Conservation (phyloP, 176 grass and related monocot species). For the Rhipidocladum racemiflorum region DNA sequence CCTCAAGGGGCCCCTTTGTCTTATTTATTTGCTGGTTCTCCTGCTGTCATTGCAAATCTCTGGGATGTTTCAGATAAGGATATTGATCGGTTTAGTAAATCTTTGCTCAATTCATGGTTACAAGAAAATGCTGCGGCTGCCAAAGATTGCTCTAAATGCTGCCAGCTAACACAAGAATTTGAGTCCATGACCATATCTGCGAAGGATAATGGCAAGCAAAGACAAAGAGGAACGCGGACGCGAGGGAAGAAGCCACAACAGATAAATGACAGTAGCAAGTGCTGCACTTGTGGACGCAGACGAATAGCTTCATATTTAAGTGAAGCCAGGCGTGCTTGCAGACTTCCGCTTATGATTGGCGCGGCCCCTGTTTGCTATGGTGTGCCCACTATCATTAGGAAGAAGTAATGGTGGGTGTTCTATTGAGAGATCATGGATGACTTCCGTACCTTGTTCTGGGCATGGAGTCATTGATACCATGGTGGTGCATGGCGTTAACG, state of each 20-base stretch:
- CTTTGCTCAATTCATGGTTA: slow-evolving; percentile 76
- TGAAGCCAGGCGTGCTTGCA: slow-evolving; percentile 72
- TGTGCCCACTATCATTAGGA: slow-evolving; percentile 64
- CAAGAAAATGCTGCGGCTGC: slow-evolving; percentile 21
- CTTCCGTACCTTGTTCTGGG: not conserved
- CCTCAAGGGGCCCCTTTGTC: slow-evolving; percentile 73
- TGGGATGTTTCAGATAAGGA: slow-evolving; percentile 85
- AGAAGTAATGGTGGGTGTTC: slow-evolving; percentile 26
- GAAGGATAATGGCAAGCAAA: slow-evolving; percentile 37
- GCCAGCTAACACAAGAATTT: slow-evolving; percentile 35
- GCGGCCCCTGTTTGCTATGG: slow-evolving; percentile 93
- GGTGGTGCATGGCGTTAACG: not conserved
- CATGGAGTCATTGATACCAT: not conserved
- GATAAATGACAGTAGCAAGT: slow-evolving; percentile 16
- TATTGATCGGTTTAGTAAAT: slow-evolving; percentile 76
- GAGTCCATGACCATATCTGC: slow-evolving; percentile 41
- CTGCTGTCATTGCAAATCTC: slow-evolving; percentile 67
- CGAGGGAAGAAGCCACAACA: slow-evolving; percentile 7
- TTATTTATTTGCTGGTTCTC: slow-evolving; percentile 82
- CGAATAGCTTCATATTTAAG: slow-evolving; percentile 62
- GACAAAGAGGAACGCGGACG: slow-evolving; percentile 28
- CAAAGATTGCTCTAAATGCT: slow-evolving; percentile 43
- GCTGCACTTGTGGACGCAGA: slow-evolving; percentile 38
- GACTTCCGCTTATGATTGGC: slow-evolving; percentile 58
- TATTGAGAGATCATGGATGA: not conserved